Conservation (phyloP, 371 early-diverging fungal species). For the Mortierella sp. region DNA sequence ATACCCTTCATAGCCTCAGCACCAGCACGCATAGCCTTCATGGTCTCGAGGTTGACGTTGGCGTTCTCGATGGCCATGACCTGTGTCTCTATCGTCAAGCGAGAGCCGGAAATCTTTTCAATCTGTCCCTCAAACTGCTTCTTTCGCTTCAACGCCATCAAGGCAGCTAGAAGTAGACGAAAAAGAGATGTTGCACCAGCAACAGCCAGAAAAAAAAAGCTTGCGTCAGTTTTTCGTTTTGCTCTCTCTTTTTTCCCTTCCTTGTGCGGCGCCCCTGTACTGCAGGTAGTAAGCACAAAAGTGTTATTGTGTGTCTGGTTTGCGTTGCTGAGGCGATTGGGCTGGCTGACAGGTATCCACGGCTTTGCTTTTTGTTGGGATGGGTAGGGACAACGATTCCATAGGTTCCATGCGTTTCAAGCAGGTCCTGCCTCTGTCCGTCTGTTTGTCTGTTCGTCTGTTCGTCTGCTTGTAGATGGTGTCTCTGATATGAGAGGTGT, state of each 20-base stretch:
- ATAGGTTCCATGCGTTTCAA: neutral
- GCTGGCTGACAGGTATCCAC: neutral
- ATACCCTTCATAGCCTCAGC: conserved; percentile 95
- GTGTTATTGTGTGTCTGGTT: neutral
- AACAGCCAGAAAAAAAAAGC: conserved; percentile 2
- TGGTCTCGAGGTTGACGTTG: conserved; percentile 95
- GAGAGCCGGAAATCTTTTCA: conserved; percentile 89
- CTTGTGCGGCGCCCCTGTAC: neutral
- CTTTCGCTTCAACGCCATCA: conserved; percentile 96
- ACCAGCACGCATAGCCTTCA: conserved; percentile 96
- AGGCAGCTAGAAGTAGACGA: conserved; percentile 71
- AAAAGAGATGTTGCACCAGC: neutral
- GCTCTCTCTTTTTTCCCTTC: neutral
- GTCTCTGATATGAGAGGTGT: neutral
- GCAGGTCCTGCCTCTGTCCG: neutral
- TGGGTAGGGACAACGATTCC: neutral
- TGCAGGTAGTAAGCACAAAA: neutral
- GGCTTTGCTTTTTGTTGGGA: neutral
- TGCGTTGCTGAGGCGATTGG: neutral
- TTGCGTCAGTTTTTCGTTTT: neutral
- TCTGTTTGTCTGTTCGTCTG: too few relatives aligned
- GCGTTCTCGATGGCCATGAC: conserved; percentile 97
- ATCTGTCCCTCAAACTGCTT: conserved; percentile 89
- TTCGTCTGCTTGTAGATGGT: neutral
- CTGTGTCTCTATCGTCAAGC: conserved; percentile 96